phyloP scores from a whole-genome alignment of 1,284 basidiomycete genomes.

The Apiotrichum siamense region DNA sequence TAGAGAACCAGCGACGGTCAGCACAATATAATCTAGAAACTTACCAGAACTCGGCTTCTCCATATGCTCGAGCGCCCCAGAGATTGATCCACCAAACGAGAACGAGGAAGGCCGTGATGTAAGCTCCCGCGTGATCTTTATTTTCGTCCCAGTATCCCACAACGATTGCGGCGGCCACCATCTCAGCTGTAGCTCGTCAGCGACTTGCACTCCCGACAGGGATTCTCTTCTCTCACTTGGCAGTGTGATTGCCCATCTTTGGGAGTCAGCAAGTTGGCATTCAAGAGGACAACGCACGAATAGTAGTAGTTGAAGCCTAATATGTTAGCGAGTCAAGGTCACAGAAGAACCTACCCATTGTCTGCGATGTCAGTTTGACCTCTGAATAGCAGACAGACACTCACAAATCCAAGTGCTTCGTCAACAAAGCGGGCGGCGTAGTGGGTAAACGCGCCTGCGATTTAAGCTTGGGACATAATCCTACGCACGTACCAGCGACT shows the following conservation, averaged over 20 bases:
- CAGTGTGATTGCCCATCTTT: constrained; percentile 37
- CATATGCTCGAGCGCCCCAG: constrained; percentile 35
- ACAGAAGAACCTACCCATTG: no score
- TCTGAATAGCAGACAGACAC: not conserved
- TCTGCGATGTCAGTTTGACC: not conserved
- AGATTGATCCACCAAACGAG: constrained; percentile 47
- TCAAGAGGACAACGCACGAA: no score
- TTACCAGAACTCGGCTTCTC: constrained; percentile 42
- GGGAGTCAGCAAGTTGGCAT: no score
- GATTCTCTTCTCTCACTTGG: constrained; percentile 11
- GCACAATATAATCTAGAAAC: no score
- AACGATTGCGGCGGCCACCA: constrained; percentile 23
- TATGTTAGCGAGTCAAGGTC: no score
- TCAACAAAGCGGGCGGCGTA: constrained; percentile 52
- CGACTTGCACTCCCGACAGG: not conserved
- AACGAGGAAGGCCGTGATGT: constrained; percentile 46
- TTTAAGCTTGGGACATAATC: no score
- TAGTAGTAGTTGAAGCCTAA: constrained; percentile 43
- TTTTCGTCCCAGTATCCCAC: constrained; percentile 34
- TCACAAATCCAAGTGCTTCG: constrained; percentile 50
- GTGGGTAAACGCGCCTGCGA: constrained; percentile 44
- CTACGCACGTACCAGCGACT: no score
- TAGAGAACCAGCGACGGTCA: no score
- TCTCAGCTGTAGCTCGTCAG: constrained; percentile 16
- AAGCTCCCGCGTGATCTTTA: constrained; percentile 38